Evolutionary conservation across 2,329 filamentous ascomycete species (phyloP), one percentile per base, ranked within the genome.

Genomic region (Fusarium odoratissimum): DNA sequence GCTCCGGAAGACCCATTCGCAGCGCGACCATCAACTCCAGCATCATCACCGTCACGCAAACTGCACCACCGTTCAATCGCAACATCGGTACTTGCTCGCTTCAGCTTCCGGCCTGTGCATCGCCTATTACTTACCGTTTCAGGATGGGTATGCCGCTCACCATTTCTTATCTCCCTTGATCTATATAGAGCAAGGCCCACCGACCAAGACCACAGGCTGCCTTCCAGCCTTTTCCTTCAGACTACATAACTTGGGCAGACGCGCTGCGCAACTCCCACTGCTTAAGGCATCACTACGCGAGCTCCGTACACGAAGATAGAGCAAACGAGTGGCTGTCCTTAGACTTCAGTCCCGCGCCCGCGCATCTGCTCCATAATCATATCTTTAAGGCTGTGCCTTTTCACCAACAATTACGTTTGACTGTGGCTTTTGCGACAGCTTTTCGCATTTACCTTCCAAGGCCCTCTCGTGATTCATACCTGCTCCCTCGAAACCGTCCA

Each of bases 1-100:
- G 75, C 72, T 73, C 73, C 65, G 71, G 65, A 52, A 72, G 63
- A 64, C 71, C 64, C 75, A 74, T 69, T 64, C 61, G 48, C 59
- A 68, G 35, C 71, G 71, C 71, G 62, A 76, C 69, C 60, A 67
- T 74, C 70, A 60, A 67, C 71, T 68, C 51, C 62, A 57, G 58
- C 71, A 69, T 66, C 69, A 73, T 67, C 71, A 69, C 51, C 64
- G 51, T 52, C 64, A 63, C 46, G 23, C 31, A 60, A 63, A 68
- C 64, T 68, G 64, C 65, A 69, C 64, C 56, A 69, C 51, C 38
- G 56, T 38, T 52, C 16, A 64, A 69, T 64, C 65, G 63, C 74
- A 60, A 66, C 64, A 63, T 54, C 65, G 67, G 67, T 71, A 76
- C 51, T 60, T 60, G 42, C 63, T 63, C 35, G 55, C 67, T 46